Percentiles rank a stretch among this genome's conserved stretches.
Evolutionary conservation across 192 early-diverging fungal species (phyloP).

Genomic region (Phycomyces blakesleeanus): DNA sequence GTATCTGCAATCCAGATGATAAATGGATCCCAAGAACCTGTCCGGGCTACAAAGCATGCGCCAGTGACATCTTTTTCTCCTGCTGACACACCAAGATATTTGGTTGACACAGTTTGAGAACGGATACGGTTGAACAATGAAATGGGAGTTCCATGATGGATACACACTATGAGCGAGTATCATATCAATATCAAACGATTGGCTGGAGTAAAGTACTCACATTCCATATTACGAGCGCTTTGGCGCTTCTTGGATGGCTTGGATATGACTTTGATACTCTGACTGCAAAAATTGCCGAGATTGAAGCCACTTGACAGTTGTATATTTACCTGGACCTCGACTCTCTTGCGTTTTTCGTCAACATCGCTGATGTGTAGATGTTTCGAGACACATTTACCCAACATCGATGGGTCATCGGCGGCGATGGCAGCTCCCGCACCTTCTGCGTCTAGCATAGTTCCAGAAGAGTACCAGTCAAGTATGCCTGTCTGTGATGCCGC

Average conservation of each 20-base stretch:
- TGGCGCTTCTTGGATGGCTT: conserved; percentile 92
- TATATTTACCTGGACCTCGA: conserved; percentile 69
- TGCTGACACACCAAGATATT: conserved; percentile 68
- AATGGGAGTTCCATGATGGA: conserved; percentile 82
- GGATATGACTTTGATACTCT: conserved; percentile 83
- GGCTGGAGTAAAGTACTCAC: conserved; percentile 11
- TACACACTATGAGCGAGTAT: conserved; percentile 50
- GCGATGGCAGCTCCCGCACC: conserved; percentile 11
- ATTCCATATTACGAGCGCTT: conserved; percentile 74
- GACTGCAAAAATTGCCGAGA: conserved; percentile 68
- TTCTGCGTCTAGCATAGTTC: conserved; percentile 41
- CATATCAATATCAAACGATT: not conserved
- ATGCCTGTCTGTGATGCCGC: conserved; percentile 46
- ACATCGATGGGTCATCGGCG: conserved; percentile 30
- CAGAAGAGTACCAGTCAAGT: conserved; percentile 49
- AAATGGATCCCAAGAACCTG: conserved; percentile 81
- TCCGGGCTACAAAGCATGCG: conserved; percentile 73
- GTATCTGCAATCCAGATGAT: conserved; percentile 82
- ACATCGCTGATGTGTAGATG: conserved; percentile 83
- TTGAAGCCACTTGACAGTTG: conserved; percentile 58
- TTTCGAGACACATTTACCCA: conserved; percentile 76
- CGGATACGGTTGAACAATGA: conserved; percentile 88
- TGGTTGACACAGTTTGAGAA: conserved; percentile 87
- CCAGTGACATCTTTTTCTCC: conserved; percentile 36
- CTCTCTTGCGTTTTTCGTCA: conserved; percentile 77